Evolutionary conservation across 139 green algal genomes (phyloP).

Genomic region (Chlamydomonas schloesseri): DNA sequence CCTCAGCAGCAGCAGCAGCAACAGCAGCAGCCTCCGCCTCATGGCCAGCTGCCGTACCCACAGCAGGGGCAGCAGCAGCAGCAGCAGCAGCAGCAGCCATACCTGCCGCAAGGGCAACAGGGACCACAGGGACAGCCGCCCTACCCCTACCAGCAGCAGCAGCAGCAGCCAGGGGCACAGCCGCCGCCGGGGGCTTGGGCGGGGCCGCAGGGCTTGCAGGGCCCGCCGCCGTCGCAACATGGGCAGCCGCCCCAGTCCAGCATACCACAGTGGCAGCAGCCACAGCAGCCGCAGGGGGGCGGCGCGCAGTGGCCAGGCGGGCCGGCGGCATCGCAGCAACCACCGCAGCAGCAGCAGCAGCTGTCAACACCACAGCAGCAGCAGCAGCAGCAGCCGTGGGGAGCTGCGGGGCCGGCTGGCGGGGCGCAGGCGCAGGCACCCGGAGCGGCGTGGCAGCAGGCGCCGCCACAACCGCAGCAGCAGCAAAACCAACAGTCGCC

Average conservation of each 20-base stretch:
- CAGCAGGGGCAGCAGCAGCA: not conserved
- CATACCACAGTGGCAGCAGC: too few relatives aligned
- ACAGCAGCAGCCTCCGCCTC: not conserved
- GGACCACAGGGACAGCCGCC: not conserved
- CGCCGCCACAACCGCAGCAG: not conserved
- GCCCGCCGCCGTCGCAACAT: too few relatives aligned
- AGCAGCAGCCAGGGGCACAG: not conserved
- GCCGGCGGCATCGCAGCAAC: not conserved
- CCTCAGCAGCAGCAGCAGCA: not conserved
- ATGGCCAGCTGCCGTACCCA: too few relatives aligned
- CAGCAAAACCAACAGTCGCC: not conserved
- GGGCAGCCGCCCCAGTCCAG: not conserved
- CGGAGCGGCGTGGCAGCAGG: not conserved
- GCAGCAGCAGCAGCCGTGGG: too few relatives aligned
- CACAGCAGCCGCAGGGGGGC: not conserved
- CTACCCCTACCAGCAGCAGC: not conserved
- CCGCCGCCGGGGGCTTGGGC: too few relatives aligned
- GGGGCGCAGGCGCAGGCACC: too few relatives aligned
- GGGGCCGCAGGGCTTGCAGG: too few relatives aligned
- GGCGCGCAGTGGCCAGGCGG: too few relatives aligned
- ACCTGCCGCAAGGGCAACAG: not conserved
- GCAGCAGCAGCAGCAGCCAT: not conserved
- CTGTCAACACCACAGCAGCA: not conserved
- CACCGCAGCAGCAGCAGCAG: not conserved
- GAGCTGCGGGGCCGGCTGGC: too few relatives aligned